Evolutionary conservation across 2,329 filamentous ascomycete genomes (phyloP).

Genomic region (Mycosphaerelloides madeirae): DNA sequence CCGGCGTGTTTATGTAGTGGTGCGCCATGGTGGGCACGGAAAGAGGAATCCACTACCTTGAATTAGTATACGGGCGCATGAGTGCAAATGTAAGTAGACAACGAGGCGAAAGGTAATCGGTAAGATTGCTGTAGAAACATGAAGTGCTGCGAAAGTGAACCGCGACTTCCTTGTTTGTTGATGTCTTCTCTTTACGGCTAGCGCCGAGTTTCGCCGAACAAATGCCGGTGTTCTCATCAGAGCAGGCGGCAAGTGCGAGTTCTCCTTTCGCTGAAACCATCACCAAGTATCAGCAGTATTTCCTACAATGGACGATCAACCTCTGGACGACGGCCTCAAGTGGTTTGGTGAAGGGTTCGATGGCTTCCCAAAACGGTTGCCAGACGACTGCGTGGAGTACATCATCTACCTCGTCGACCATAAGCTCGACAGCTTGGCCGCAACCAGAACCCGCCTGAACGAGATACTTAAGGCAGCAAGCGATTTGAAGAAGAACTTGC

Average conservation of each 20-base stretch:
- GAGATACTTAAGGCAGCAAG: slow-evolving; percentile 64
- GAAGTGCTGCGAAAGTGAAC: neutral
- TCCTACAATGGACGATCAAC: slow-evolving; percentile 21
- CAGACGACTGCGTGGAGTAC: slow-evolving; percentile 85
- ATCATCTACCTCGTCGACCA: slow-evolving; percentile 66
- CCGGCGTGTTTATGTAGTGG: slow-evolving; percentile 71
- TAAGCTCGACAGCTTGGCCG: slow-evolving; percentile 43
- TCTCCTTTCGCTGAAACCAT: neutral
- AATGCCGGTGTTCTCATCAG: neutral
- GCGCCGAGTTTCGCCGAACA: too few relatives aligned
- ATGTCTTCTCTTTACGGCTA: too few relatives aligned
- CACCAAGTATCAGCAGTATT: too few relatives aligned
- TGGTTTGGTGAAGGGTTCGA: slow-evolving; percentile 63
- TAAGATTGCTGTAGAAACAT: too few relatives aligned
- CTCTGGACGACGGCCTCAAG: slow-evolving; percentile 53
- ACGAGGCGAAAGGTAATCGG: too few relatives aligned
- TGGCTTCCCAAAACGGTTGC: slow-evolving; percentile 62
- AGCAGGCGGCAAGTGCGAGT: neutral
- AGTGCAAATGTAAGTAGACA: too few relatives aligned
- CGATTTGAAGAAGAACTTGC: slow-evolving; percentile 57
- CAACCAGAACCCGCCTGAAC: slow-evolving; percentile 63
- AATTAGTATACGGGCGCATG: neutral
- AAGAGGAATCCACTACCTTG: slow-evolving; percentile 3
- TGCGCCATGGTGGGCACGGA: slow-evolving; percentile 37
- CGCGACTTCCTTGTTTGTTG: neutral